Evolutionary conservation across 139 green algal species (phyloP).

Genomic region (Chlamydomonas incerta): DNA sequence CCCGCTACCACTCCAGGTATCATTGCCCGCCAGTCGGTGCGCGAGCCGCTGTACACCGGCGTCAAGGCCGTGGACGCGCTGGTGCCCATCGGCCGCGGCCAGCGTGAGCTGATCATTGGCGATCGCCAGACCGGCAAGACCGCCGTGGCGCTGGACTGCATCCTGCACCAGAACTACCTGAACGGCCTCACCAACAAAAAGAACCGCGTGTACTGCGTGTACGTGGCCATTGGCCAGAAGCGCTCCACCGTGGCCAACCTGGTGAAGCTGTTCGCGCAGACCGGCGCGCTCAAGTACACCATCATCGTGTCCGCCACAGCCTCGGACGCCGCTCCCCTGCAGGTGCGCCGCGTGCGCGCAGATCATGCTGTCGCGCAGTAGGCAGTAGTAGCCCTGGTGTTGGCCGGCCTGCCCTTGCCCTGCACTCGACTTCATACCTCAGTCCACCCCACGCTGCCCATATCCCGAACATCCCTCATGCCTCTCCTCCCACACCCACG

Average conservation of each 20-base stretch:
- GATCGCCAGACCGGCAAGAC: conserved; percentile 95
- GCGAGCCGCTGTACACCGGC: conserved; percentile 73
- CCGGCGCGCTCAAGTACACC: conserved; percentile 80
- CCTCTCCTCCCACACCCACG: no score
- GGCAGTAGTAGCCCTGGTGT: no score
- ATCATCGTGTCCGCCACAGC: conserved; percentile 91
- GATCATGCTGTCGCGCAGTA: no score
- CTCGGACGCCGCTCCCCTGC: conserved; percentile 89
- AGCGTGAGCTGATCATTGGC: conserved; percentile 94
- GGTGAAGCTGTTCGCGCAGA: conserved; percentile 76
- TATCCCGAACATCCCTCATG: no score
- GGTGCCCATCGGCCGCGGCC: conserved; percentile 90
- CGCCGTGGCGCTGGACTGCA: conserved; percentile 90
- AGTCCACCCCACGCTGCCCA: no score
- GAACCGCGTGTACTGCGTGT: conserved; percentile 90
- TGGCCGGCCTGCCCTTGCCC: no score
- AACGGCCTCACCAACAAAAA: conserved; percentile 55
- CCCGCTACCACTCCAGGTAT: conserved; percentile 63
- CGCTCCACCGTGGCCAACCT: conserved; percentile 89
- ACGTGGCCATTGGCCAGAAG: conserved; percentile 92
- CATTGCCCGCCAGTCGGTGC: conserved; percentile 69
- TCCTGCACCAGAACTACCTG: conserved; percentile 77
- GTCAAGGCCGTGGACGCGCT: conserved; percentile 88
- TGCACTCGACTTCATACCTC: no score
- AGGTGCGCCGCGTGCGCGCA: conserved; percentile 44